phyloP scores from a whole-genome alignment of 2,329 filamentous ascomycete genomes.

The Aureobasidium sp. region DNA sequence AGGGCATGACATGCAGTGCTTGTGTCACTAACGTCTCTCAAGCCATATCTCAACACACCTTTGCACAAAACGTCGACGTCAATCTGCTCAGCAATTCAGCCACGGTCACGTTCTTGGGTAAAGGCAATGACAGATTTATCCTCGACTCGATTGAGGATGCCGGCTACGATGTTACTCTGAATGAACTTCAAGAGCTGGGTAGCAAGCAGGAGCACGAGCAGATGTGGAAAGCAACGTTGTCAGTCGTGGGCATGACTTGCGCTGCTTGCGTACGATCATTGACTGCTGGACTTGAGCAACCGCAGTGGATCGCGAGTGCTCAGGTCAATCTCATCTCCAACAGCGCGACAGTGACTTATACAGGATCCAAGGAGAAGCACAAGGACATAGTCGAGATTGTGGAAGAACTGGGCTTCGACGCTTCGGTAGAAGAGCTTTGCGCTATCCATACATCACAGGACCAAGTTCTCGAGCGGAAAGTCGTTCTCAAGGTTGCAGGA shows the following conservation, averaged over 20 bases:
- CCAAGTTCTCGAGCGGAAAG: slow-evolving; percentile 23
- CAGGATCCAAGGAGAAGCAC: slow-evolving; percentile 38
- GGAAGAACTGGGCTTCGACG: slow-evolving; percentile 40
- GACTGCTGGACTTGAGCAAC: slow-evolving; percentile 39
- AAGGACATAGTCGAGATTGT: slow-evolving; percentile 43
- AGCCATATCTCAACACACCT: slow-evolving; percentile 40
- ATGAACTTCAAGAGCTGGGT: slow-evolving; percentile 16
- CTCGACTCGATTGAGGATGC: slow-evolving; percentile 34
- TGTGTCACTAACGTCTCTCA: slow-evolving; percentile 46
- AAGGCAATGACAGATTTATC: slow-evolving; percentile 40
- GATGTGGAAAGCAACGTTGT: slow-evolving; percentile 37
- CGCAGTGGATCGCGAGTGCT: slow-evolving; percentile 41
- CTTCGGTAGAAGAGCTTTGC: slow-evolving; percentile 28
- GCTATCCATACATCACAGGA: slow-evolving; percentile 17
- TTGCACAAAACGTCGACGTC: slow-evolving; percentile 42
- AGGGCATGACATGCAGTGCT: slow-evolving; percentile 54
- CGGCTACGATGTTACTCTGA: slow-evolving; percentile 24
- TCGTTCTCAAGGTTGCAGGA: slow-evolving; percentile 34
- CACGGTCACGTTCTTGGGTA: slow-evolving; percentile 38
- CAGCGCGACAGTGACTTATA: slow-evolving; percentile 43
- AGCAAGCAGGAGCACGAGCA: neutral
- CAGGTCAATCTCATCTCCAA: slow-evolving; percentile 48
- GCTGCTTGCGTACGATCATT: slow-evolving; percentile 48
- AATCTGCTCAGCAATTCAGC: slow-evolving; percentile 47
- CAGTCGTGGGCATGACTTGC: slow-evolving; percentile 53